phyloP scores from a whole-genome alignment of 2,329 filamentous ascomycete genomes.

The Pseudophaeomoniella oleicola region DNA sequence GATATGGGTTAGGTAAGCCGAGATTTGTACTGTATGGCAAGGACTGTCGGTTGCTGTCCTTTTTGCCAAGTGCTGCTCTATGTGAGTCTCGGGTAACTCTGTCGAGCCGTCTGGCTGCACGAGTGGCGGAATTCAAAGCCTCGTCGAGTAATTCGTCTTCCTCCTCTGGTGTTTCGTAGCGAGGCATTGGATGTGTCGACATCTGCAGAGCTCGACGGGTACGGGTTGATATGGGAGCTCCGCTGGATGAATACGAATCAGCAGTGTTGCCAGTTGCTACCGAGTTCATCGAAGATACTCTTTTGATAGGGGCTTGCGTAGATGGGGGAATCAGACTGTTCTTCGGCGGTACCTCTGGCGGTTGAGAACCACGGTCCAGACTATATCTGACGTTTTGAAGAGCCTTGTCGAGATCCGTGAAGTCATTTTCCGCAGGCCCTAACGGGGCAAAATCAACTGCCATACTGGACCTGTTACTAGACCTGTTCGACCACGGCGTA shows the following conservation, averaged over 20 bases:
- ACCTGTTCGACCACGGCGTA: conserved; percentile 76
- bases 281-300: conserved; percentile 1
- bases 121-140: conserved; percentile 62
- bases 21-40: conserved; percentile 19
- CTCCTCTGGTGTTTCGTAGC: conserved; percentile 90
- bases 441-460: conserved; percentile 49
- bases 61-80: conserved; percentile 34
- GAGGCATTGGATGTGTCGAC: conserved; percentile 58
- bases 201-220: conserved; percentile 61
- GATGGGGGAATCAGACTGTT: conserved; percentile 2
- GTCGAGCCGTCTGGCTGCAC: conserved; percentile 58
- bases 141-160: conserved; percentile 94
- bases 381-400: conserved; percentile 46
- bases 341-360: conserved; percentile 4
- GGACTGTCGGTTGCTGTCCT: conserved; percentile 32
- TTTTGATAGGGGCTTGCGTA: conserved; percentile 1
- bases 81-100: conserved; percentile 17
- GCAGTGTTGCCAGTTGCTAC: conserved; percentile 1
- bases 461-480: conserved; percentile 55
- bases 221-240: conserved; percentile 57
- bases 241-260: conserved; percentile 14
- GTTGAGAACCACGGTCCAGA: conserved; percentile 24
- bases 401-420: conserved; percentile 46
- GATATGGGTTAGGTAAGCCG: conserved; percentile 37
- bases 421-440: conserved; percentile 33